Percentiles rank a stretch among this genome's conserved stretches.
Conservation (phyloP, 2,329 filamentous ascomycete species). For the Xylariales sp. region DNA sequence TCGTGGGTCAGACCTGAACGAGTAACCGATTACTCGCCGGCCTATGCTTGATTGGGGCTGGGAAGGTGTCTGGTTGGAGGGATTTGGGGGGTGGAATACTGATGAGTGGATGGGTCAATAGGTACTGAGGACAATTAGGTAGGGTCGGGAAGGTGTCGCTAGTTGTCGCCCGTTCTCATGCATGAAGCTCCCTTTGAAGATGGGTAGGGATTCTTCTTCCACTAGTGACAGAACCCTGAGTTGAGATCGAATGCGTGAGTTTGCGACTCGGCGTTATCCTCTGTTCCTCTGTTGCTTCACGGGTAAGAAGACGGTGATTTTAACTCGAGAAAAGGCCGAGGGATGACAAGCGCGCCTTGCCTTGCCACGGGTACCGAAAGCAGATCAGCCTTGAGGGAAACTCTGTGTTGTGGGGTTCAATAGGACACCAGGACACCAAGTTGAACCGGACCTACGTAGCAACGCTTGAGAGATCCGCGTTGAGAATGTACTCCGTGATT, state of each 20-base stretch:
- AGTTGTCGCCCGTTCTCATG: no score
- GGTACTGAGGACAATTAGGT: not conserved
- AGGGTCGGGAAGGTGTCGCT: not conserved
- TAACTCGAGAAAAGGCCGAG: no score
- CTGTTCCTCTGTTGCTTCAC: no score
- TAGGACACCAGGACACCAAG: slow-evolving; percentile 2
- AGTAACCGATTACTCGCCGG: not conserved
- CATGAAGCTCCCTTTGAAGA: no score
- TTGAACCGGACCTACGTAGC: slow-evolving; percentile 5
- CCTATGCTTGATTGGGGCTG: slow-evolving; percentile 1
- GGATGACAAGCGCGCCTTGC: not conserved
- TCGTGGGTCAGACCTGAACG: not conserved
- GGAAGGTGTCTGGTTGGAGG: slow-evolving; percentile 3
- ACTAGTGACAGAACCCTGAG: no score
- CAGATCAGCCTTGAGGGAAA: not conserved
- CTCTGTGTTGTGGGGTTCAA: slow-evolving; percentile 1
- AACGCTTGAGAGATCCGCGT: slow-evolving; percentile 2
- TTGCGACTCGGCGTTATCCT: no score
- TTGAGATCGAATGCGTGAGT: no score
- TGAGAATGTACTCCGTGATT: slow-evolving; percentile 5
- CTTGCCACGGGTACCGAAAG: not conserved
- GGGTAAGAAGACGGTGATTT: no score
- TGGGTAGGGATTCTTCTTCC: no score
- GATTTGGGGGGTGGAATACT: not conserved
- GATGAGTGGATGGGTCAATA: not conserved